A percentile compares a stretch with the other conserved stretches of the same genome.
Conservation (phyloP, 345 rosid genomes). For the Physaria fendleri region DNA sequence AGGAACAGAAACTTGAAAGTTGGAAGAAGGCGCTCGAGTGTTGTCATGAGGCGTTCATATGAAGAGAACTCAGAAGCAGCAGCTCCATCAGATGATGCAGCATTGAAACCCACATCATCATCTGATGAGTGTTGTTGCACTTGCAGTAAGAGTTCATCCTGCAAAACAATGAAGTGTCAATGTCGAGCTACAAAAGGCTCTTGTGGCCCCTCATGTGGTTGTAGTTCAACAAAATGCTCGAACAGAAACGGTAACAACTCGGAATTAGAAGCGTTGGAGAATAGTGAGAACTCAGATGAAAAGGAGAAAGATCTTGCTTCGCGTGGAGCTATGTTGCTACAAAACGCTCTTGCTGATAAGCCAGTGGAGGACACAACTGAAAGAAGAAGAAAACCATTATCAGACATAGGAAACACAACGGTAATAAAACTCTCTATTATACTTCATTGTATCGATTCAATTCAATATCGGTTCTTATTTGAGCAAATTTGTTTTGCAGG, state of each 20-base stretch:
- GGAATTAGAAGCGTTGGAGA: slow-evolving; percentile 9
- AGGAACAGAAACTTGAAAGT: slow-evolving; percentile 39
- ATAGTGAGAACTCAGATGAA: slow-evolving; percentile 31
- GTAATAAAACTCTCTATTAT: slow-evolving; percentile 14
- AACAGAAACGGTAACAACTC: slow-evolving; percentile 39
- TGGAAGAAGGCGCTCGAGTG: slow-evolving; percentile 32
- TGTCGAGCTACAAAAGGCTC: slow-evolving; percentile 55
- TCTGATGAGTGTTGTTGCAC: slow-evolving; percentile 61
- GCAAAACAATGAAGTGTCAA: slow-evolving; percentile 78
- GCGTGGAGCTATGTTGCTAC: slow-evolving; percentile 75
- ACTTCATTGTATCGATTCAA: background rate
- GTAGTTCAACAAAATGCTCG: slow-evolving; percentile 52
- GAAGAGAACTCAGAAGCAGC: slow-evolving; percentile 28
- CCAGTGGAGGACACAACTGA: slow-evolving; percentile 35
- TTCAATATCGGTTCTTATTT: background rate
- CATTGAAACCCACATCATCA: slow-evolving; percentile 12
- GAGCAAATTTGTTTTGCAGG: slow-evolving; percentile 42
- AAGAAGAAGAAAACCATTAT: slow-evolving; percentile 58
- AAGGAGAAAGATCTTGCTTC: slow-evolving; percentile 43
- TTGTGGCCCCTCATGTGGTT: slow-evolving; percentile 69
- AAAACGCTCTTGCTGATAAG: slow-evolving; percentile 57
- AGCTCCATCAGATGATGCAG: slow-evolving; percentile 33
- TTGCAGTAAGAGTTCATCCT: slow-evolving; percentile 53
- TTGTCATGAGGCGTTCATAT: slow-evolving; percentile 23
- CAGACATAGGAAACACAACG: slow-evolving; percentile 77